Conservation (phyloP, 2,329 filamentous ascomycete species). For the Penicillium italicum region DNA sequence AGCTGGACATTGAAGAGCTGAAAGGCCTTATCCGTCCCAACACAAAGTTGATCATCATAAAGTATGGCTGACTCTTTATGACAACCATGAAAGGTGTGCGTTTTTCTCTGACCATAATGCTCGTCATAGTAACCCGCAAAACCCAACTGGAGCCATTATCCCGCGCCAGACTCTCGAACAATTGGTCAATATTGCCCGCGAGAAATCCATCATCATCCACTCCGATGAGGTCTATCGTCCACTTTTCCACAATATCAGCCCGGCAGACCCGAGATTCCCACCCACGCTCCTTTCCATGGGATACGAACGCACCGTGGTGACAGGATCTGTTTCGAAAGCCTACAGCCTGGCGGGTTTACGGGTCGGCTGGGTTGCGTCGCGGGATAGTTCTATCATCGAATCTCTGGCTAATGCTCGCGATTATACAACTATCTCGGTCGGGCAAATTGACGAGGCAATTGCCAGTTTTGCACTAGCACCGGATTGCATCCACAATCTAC, state of each 20-base stretch:
- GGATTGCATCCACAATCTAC: slow-evolving; percentile 60
- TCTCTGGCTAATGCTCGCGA: slow-evolving; percentile 64
- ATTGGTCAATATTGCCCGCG: slow-evolving; percentile 61
- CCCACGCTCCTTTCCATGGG: slow-evolving; percentile 68
- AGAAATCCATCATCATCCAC: slow-evolving; percentile 63
- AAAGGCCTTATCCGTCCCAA: slow-evolving; percentile 55
- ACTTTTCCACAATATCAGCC: slow-evolving; percentile 67
- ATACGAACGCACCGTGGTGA: slow-evolving; percentile 68
- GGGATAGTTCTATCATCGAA: slow-evolving; percentile 59
- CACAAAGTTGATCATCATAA: slow-evolving; percentile 60
- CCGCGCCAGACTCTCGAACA: slow-evolving; percentile 57
- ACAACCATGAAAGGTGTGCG: too few species aligned
- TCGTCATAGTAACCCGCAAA: slow-evolving; percentile 66
- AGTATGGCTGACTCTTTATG: slow-evolving; percentile 33
- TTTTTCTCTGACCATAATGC: not conserved
- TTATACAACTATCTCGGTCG: slow-evolving; percentile 83
- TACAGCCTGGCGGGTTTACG: slow-evolving; percentile 79
- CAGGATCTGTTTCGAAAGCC: slow-evolving; percentile 80
- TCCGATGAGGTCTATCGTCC: slow-evolving; percentile 82
- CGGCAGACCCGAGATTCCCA: slow-evolving; percentile 53
- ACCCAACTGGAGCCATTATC: slow-evolving; percentile 62
- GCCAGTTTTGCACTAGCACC: slow-evolving; percentile 70
- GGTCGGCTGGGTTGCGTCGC: slow-evolving; percentile 76
- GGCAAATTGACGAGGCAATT: slow-evolving; percentile 74
- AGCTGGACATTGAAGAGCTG: slow-evolving; percentile 64